Evolutionary conservation across 2,329 filamentous ascomycete genomes (phyloP).

Genomic region (Chrysosporium queenslandicum): DNA sequence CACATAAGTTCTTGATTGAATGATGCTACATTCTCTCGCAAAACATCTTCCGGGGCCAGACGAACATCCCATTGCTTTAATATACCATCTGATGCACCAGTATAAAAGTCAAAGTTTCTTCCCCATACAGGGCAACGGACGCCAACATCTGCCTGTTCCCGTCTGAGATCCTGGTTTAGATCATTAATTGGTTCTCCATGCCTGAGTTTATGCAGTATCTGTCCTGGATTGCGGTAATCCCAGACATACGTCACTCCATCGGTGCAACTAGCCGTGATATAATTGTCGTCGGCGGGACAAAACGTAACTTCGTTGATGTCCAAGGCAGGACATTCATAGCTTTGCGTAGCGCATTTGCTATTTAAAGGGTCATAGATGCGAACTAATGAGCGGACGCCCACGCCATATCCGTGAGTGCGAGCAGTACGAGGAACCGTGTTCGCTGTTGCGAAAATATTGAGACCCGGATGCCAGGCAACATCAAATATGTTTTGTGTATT

Average conservation of each 20-base stretch:
- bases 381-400: constrained; percentile 40
- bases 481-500: constrained; percentile 49
- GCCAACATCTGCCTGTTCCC: constrained; percentile 48
- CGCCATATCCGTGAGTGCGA: constrained; percentile 23
- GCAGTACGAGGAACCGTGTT: constrained; percentile 33
- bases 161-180: constrained; percentile 29
- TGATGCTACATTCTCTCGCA: constrained; percentile 42
- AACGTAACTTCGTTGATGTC: constrained; percentile 54
- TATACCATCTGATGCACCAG: constrained; percentile 51
- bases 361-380: constrained; percentile 42
- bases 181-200: constrained; percentile 46
- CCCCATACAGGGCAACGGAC: constrained; percentile 51
- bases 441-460: constrained; percentile 45
- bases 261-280: constrained; percentile 51
- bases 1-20: constrained; percentile 48
- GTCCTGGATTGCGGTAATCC: constrained; percentile 43
- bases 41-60: constrained; percentile 41
- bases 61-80: constrained; percentile 52
- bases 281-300: constrained; percentile 36
- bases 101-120: constrained; percentile 44
- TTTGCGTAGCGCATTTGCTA: constrained; percentile 30
- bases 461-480: constrained; percentile 45
- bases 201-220: constrained; percentile 40
- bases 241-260: constrained; percentile 52
- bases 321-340: constrained; percentile 47